A percentile compares a stretch with the other conserved stretches of the same genome.
phyloP scores from a whole-genome alignment of 1,139 yeast species.

The Pichia sp. region DNA sequence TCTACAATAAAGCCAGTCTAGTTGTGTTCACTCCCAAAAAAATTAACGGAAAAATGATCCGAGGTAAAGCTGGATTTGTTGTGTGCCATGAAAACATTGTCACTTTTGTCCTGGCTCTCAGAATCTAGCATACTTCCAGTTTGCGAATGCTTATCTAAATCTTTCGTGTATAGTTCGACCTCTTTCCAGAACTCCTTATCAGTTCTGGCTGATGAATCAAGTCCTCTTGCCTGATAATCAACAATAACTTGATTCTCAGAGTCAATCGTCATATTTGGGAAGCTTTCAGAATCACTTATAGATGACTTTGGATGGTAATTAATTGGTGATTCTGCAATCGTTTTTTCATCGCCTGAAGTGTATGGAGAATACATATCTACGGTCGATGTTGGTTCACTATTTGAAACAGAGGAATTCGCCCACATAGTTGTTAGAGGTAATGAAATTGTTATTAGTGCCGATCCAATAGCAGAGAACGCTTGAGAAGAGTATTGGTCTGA shows the following conservation, averaged over 20 bases:
- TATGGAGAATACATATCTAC: slow-evolving; percentile 14
- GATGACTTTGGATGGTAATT: slow-evolving; percentile 12
- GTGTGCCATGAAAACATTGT: not conserved
- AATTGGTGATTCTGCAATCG: slow-evolving; percentile 16
- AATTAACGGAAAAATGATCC: not conserved
- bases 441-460: slow-evolving; percentile 47
- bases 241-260: slow-evolving; percentile 3
- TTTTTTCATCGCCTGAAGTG: slow-evolving; percentile 19
- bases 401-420: slow-evolving; percentile 47
- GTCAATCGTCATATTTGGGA: slow-evolving; percentile 6
- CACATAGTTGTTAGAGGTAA: slow-evolving; percentile 84
- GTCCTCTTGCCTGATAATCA: slow-evolving; percentile 5
- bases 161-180: slow-evolving; percentile 29
- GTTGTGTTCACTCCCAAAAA: not conserved
- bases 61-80: not conserved
- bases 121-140: slow-evolving; percentile 4
- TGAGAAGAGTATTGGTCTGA: slow-evolving; percentile 21
- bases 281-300: slow-evolving; percentile 5
- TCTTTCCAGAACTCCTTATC: slow-evolving; percentile 29
- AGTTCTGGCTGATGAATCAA: slow-evolving; percentile 12
- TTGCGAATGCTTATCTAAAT: slow-evolving; percentile 20
- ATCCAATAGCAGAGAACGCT: slow-evolving; percentile 29
- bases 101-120: not conserved
- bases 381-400: slow-evolving; percentile 27
- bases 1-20: not conserved